Conservation (phyloP, 441 rosid genomes). For the Pelargonium myrrhifolium region DNA sequence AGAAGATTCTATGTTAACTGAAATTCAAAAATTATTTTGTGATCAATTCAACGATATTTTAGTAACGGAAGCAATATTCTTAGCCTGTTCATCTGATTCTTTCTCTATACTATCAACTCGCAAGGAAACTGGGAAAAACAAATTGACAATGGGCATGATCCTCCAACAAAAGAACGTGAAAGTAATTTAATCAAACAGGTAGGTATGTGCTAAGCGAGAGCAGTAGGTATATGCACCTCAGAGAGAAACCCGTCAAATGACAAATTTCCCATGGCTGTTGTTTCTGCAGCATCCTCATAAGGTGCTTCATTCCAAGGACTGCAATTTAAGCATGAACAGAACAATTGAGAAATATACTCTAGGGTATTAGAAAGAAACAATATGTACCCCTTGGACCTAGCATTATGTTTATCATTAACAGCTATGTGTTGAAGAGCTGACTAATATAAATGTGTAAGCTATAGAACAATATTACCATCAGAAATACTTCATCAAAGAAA, state of each 20-base stretch:
- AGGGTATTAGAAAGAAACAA: conserved; percentile 2
- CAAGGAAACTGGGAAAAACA: not conserved
- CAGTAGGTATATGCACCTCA: conserved; percentile 38
- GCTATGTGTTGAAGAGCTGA: not conserved
- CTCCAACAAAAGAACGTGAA: not conserved
- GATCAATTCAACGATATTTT: not conserved
- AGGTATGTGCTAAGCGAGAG: not conserved
- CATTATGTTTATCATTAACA: not conserved
- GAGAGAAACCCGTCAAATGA: conserved; percentile 51
- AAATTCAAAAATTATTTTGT: not conserved
- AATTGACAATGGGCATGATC: not conserved
- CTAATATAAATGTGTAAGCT: not conserved
- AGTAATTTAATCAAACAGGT: not conserved
- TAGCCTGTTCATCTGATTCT: not conserved
- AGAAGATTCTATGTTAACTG: not conserved
- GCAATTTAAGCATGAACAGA: conserved; percentile 24
- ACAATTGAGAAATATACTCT: conserved; percentile 18
- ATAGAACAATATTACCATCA: not conserved
- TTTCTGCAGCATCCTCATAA: conserved; percentile 56
- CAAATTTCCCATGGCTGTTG: conserved; percentile 41
- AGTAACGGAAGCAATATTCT: not conserved
- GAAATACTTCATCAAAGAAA: conserved; percentile 1
- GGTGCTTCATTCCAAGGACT: conserved; percentile 66
- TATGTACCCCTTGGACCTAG: not conserved
- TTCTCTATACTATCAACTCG: not conserved